Conservation (phyloP, 148 eudicot genomes). For the Spergularia bocconei region DNA sequence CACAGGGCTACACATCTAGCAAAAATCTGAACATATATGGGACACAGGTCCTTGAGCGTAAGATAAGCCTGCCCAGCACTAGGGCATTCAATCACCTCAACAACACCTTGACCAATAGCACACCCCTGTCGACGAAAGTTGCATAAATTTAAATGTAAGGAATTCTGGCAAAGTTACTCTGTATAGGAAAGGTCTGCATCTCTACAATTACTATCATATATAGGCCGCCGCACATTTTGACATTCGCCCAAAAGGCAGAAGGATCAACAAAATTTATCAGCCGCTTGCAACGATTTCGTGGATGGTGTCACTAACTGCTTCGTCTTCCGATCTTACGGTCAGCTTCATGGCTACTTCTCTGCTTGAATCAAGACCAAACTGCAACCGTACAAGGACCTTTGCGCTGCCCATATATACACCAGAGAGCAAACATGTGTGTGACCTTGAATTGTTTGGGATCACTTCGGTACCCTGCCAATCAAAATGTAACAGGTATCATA, state of each 20-base stretch:
- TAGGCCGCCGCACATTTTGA: conserved; percentile 17
- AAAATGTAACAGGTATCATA: not conserved
- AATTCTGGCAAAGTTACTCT: conserved; percentile 14
- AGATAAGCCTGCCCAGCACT: not conserved
- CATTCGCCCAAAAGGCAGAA: not conserved
- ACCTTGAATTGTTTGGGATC: conserved; percentile 78
- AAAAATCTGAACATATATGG: not conserved
- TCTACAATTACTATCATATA: conserved; percentile 21
- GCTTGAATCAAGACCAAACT: conserved; percentile 73
- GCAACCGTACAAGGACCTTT: conserved; percentile 83
- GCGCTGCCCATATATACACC: conserved; percentile 84
- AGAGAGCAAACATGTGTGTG: conserved; percentile 85
- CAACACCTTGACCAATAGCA: conserved; percentile 2
- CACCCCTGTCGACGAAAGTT: conserved; percentile 11
- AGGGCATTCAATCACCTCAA: not conserved
- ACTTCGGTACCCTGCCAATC: conserved; percentile 77
- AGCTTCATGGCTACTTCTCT: conserved; percentile 98
- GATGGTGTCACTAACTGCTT: conserved; percentile 77
- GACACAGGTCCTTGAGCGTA: not conserved
- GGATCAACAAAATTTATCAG: conserved; percentile 26
- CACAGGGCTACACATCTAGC: not conserved
- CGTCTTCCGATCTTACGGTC: conserved; percentile 89
- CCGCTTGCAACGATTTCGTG: conserved; percentile 98
- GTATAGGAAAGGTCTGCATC: conserved; percentile 25
- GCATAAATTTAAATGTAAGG: conserved; percentile 12